Base-by-base conservation (phyloP, 805 yeast genomes). In the Wickerhamiella hasegawae region DNA sequence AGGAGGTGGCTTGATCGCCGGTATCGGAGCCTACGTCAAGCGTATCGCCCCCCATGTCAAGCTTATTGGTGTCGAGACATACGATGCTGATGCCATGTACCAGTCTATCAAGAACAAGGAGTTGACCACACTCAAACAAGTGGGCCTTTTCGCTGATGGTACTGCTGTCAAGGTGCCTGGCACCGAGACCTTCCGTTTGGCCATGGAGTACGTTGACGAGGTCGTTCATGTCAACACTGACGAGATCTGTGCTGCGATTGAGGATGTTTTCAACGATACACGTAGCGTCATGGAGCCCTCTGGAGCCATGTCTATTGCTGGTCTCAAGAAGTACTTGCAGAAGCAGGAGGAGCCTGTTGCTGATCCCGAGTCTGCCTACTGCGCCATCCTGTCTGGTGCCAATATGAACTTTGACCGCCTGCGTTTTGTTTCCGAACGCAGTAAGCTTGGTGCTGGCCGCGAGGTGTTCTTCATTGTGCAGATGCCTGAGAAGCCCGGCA, bases 81-180 rank as follows among this genome's bases (percentile, higher is more conserved):
- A 63, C 52, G 99, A 90, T 58, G 95, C 98, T 1, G 87, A 84
- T 53, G 94, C 93, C n/a, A 65, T 90, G 61, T 64, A 73, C 48
- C 79, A 73, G 48, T 78, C 94, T 8, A 54, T 83, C 41, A 52
- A 71, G 39, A 52, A 56, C 14, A 67, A 72, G 14, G 58, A 72
- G 37, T 67, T 77, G 44, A 72, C 68, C 10, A 52, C 63, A 3
- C 64, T 92, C 34, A 56, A 64, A 18, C 61, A 66, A n/a, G 97
- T 85, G 3, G 99, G 99, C n/a, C 63, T 80, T 6, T 90, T 90
- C 59, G 98, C 98, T 17, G 99, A 90, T 56, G 99, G 99, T 54
- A 83, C 99, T 9, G 96, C 98, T 8, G 99, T 90, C 29, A 80
- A 75, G 51, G 55, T 76, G 18, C 65, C 83, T 17, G 99, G 99